A percentile compares a stretch with the other conserved stretches of the same genome.
These are phyloP conservation scores for Sporothrix brasiliensis DNA, from an alignment of 2,329 filamentous ascomycete species.

Conservation along the genomic window DNA sequence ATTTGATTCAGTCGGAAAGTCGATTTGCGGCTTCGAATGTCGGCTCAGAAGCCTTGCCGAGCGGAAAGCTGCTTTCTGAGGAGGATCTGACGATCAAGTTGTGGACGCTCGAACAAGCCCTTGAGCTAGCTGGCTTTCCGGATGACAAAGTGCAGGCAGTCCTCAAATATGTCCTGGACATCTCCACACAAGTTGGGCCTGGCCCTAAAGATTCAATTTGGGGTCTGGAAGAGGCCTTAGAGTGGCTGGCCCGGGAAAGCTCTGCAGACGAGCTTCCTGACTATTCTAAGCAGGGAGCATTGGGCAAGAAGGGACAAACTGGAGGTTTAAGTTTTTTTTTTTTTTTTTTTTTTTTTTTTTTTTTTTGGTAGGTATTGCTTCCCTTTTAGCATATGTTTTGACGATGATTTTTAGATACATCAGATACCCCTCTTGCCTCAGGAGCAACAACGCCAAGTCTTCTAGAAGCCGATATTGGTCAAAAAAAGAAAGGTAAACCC, in stretches of 20 bases:
- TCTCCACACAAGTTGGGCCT: slow-evolving; percentile 63
- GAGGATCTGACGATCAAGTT: slow-evolving; percentile 78
- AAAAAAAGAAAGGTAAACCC: slow-evolving; percentile 45
- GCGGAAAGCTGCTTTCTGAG: slow-evolving; percentile 64
- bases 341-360: slow-evolving; percentile 32
- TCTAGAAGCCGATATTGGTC: slow-evolving; percentile 42
- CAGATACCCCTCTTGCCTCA: slow-evolving; percentile 55
- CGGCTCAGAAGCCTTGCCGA: slow-evolving; percentile 49
- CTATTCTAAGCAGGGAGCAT: slow-evolving; percentile 59
- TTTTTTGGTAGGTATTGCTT: not conserved
- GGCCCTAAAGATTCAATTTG: slow-evolving; percentile 69
- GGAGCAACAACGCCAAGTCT: slow-evolving; percentile 55
- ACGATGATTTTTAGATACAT: slow-evolving; percentile 48
- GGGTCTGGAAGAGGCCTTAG: slow-evolving; percentile 84
- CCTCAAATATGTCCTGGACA: slow-evolving; percentile 67
- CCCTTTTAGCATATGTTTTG: not conserved
- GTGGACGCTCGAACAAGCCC: slow-evolving; percentile 79
- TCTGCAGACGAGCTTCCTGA: slow-evolving; percentile 68
- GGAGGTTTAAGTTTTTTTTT: slow-evolving; percentile 39
- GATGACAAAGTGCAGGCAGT: slow-evolving; percentile 63
- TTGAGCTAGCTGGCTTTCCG: slow-evolving; percentile 70
- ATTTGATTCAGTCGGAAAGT: slow-evolving; percentile 68
- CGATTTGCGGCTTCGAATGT: slow-evolving; percentile 59
- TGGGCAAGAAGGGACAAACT: slow-evolving; percentile 43
- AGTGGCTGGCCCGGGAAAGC: slow-evolving; percentile 86